A percentile compares a stretch with the other conserved stretches of the same genome.
Conservation (phyloP, 2,329 filamentous ascomycete species). For the Mariannaea sp. region DNA sequence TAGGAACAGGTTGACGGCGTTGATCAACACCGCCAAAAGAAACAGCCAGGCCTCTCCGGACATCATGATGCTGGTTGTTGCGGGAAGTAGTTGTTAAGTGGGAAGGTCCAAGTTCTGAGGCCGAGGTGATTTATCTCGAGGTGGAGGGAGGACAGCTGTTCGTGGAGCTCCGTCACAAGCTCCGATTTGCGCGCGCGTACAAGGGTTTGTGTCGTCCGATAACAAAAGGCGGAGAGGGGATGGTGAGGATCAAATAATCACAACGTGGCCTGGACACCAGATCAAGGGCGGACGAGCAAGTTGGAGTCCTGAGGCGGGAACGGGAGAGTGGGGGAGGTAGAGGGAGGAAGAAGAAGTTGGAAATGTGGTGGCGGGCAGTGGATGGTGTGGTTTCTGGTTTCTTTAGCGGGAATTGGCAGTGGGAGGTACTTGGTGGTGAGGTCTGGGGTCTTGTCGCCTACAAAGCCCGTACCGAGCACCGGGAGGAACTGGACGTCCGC, state of each 20-base stretch:
- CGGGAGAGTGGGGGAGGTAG: slow-evolving; percentile 15
- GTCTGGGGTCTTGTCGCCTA: slow-evolving; percentile 31
- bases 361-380: slow-evolving; percentile 29
- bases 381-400: slow-evolving; percentile 31
- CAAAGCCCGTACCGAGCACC: not conserved
- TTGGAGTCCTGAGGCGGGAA: slow-evolving; percentile 21
- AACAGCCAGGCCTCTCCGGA: slow-evolving; percentile 99
- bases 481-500: too few relatives aligned
- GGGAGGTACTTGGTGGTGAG: slow-evolving; percentile 20
- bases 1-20: slow-evolving; percentile 99
- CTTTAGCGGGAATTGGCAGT: slow-evolving; percentile 19
- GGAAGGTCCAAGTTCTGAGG: slow-evolving; percentile 6
- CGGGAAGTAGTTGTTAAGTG: slow-evolving; percentile 16
- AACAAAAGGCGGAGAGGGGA: slow-evolving; percentile 10
- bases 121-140: slow-evolving; percentile 13
- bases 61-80: slow-evolving; percentile 59
- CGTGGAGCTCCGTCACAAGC: slow-evolving; percentile 38
- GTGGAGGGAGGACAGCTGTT: slow-evolving; percentile 29
- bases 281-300: slow-evolving; percentile 9
- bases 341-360: slow-evolving; percentile 29
- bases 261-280: slow-evolving; percentile 22
- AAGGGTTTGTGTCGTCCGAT: slow-evolving; percentile 22
- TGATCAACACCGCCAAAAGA: slow-evolving; percentile 96
- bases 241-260: slow-evolving; percentile 9
- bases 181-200: slow-evolving; percentile 23